A percentile compares a stretch with the other conserved stretches of the same genome.
Evolutionary conservation across 2,329 filamentous ascomycete species (phyloP).

Genomic region (Sporothrix dimorphospora): DNA sequence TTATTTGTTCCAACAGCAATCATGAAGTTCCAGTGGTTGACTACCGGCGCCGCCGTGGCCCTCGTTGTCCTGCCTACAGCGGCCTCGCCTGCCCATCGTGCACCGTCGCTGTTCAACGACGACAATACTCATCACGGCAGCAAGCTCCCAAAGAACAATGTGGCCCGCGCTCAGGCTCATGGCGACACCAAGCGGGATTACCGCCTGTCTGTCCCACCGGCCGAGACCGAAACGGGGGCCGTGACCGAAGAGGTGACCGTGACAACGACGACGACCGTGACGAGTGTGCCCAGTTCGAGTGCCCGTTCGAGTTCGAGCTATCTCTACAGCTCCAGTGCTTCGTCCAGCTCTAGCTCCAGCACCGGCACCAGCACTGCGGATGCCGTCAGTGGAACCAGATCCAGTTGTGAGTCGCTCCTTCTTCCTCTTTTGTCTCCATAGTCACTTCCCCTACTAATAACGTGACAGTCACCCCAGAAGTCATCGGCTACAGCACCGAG

Average conservation of each 20-base stretch:
- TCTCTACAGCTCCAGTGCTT: neutral
- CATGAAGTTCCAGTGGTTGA: conserved; percentile 22
- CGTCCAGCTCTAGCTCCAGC: neutral
- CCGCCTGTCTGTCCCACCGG: neutral
- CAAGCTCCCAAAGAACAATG: neutral
- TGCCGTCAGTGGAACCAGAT: neutral
- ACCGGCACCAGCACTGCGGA: neutral
- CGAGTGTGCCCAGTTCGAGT: neutral
- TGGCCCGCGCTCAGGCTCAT: neutral
- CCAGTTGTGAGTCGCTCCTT: neutral
- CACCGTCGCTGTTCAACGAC: neutral
- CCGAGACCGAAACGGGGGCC: neutral
- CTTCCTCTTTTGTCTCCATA: neutral
- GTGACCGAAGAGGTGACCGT: conserved; percentile 9
- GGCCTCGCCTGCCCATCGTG: conserved; percentile 21
- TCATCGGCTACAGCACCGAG: neutral
- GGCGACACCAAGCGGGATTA: neutral
- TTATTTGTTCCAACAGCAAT: neutral
- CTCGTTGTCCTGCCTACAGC: neutral
- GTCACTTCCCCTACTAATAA: neutral
- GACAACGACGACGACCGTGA: conserved; percentile 26
- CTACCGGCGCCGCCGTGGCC: neutral
- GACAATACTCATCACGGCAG: neutral
- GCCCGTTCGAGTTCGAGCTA: neutral
- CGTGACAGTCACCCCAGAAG: neutral